These are phyloP conservation scores for Starmera dryadoides DNA, from an alignment of 805 yeast genomes.

Conservation along the genomic window DNA sequence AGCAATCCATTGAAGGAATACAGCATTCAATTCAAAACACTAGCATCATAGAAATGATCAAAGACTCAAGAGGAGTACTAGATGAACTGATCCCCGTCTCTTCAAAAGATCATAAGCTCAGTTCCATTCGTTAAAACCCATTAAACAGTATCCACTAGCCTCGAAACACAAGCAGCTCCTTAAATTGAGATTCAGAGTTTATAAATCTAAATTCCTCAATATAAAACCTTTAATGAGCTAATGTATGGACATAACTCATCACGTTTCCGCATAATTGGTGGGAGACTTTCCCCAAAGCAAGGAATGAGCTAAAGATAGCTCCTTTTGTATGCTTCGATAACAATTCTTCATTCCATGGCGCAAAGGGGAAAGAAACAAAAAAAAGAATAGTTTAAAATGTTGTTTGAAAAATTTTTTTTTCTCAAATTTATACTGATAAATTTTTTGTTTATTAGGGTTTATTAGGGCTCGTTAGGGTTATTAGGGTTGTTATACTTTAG, in stretches of 20 bases:
- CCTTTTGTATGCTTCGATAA: slow-evolving; percentile 65
- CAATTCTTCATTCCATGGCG: slow-evolving; percentile 70
- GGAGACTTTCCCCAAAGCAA: slow-evolving; percentile 90
- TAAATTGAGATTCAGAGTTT: too few relatives aligned
- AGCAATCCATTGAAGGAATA: slow-evolving; percentile 3
- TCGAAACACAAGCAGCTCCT: too few relatives aligned
- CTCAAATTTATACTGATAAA: too few relatives aligned
- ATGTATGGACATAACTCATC: slow-evolving; percentile 33
- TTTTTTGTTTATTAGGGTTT: too few relatives aligned
- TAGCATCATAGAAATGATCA: slow-evolving; percentile 1
- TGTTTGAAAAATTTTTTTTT: slow-evolving; percentile 1
- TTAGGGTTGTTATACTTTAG: too few relatives aligned
- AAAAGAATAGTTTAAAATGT: background rate
- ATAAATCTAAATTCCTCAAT: too few relatives aligned
- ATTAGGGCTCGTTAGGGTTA: too few relatives aligned
- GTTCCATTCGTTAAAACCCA: background rate
- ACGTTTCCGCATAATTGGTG: slow-evolving; percentile 68
- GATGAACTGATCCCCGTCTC: background rate
- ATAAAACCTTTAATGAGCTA: slow-evolving; percentile 25
- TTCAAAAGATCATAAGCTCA: background rate
- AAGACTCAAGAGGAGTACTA: slow-evolving; percentile 20
- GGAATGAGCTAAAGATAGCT: slow-evolving; percentile 14
- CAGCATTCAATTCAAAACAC: background rate
- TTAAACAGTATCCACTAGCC: background rate
- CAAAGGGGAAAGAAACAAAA: slow-evolving; percentile 22